Evolutionary conservation across 257 asterid species (phyloP).

Genomic region (Primulina huaijiensis): DNA sequence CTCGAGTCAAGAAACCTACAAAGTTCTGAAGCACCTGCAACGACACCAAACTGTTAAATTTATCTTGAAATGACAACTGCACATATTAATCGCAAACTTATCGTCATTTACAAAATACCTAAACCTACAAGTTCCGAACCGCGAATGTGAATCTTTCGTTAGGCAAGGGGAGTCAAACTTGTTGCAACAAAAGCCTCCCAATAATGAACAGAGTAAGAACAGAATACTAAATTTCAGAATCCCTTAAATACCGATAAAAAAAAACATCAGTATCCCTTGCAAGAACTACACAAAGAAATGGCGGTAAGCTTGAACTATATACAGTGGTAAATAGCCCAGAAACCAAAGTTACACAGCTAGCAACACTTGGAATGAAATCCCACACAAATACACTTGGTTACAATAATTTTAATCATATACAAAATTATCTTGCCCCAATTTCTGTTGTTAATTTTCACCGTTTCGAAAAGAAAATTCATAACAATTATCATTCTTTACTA

Average conservation of each 20-base stretch:
- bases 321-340: background rate
- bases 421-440: no score
- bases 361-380: no score
- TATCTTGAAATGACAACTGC: constrained; percentile 3
- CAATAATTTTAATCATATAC: no score
- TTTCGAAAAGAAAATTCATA: no score
- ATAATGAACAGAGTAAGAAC: background rate
- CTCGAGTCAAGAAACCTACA: constrained; percentile 71
- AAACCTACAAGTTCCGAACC: constrained; percentile 2
- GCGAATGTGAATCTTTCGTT: background rate
- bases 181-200: background rate
- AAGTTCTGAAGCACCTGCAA: constrained; percentile 88
- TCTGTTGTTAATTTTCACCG: no score
- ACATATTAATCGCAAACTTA: background rate
- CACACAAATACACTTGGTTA: no score
- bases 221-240: background rate
- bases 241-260: constrained; percentile 9
- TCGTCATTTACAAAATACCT: background rate
- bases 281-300: constrained; percentile 8
- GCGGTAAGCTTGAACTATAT: background rate
- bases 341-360: background rate
- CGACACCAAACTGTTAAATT: constrained; percentile 25
- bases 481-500: no score
- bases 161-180: no score
- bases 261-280: background rate